Conservation (phyloP, 2,329 filamentous ascomycete genomes). For the Colletotrichum sp. region DNA sequence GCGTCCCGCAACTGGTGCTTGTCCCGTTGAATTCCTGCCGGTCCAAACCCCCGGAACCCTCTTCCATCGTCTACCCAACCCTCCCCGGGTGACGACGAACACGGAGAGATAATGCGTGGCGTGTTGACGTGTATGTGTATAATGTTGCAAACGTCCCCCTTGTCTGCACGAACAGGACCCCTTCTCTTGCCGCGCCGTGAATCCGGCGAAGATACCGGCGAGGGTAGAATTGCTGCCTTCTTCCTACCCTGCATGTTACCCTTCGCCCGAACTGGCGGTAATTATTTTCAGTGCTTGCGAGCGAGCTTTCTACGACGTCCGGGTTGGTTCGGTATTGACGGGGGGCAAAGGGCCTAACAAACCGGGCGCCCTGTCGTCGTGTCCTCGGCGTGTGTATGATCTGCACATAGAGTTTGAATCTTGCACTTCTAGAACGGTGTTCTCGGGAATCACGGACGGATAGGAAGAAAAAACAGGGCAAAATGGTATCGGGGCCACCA, state of each 20-base stretch:
- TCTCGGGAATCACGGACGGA: background rate
- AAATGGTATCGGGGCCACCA: background rate
- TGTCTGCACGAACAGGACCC: background rate
- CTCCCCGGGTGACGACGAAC: background rate
- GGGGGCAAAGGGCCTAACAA: background rate
- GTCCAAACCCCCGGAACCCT: background rate
- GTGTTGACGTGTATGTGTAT: background rate
- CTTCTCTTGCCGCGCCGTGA: background rate
- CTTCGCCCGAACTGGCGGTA: background rate
- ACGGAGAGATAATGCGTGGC: background rate
- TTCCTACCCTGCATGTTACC: background rate
- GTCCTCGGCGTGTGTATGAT: slow-evolving; percentile 4
- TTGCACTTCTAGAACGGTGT: slow-evolving; percentile 12
- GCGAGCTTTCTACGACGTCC: background rate
- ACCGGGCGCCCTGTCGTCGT: background rate
- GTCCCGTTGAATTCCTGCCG: background rate
- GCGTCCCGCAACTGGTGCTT: background rate
- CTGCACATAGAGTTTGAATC: background rate
- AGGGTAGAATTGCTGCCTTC: background rate
- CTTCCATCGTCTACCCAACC: background rate
- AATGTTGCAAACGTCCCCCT: background rate
- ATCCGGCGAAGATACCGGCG: background rate
- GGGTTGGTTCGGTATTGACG: background rate
- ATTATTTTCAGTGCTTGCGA: background rate
- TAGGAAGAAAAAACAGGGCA: background rate